Evolutionary conservation across 257 asterid genomes (phyloP), one percentile per base, ranked within the genome.

Genomic region (Nicotiana tomentosiformis): DNA sequence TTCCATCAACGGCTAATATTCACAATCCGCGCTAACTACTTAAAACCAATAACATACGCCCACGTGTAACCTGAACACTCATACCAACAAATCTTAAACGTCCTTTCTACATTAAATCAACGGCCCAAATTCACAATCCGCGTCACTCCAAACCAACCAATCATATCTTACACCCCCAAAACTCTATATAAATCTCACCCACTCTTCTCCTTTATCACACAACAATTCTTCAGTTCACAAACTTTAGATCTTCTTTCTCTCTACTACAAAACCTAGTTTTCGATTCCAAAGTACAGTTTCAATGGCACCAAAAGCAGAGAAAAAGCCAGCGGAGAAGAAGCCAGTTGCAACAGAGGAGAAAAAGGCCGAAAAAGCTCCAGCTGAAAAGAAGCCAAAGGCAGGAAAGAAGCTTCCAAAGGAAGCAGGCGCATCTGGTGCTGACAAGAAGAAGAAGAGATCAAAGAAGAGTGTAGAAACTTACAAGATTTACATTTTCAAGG

Each of bases 281-380:
- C 11, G 18, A 5, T 39, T 69, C 1, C 7, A 1, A 69, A 69
- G 20, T n/a, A 37, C 11, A 37, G n/a, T 5, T 10, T 23, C 33
- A 69, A 69, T 69, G 77, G 77, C 77, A 39, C 77, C 77, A 10
- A 69, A 69, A n/a, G 33, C 57, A 69, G 77, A 69, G 18, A 69
- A 69, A n/a, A 69, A 69, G 16, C 77, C 77, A 69, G 77, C 57
- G 6, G 77, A 69, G 55, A 69, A 69, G 57, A 69, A 69, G 7
- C 77, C 77, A 39, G 9, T 49, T 4, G 12, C 51, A 43, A 9
- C 51, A 9, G 77, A 68, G 77, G 77, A 68, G 15, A 68, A 35
- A 68, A 68, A 68, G 77, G 26, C 53, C 2, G 77, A 68, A 2
- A 68, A 68, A 68, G 6, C 58, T 0, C 58, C 78, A 2, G 78